Conservation (phyloP, 2,329 filamentous ascomycete genomes). For the Hymenoscyphus repandus region DNA sequence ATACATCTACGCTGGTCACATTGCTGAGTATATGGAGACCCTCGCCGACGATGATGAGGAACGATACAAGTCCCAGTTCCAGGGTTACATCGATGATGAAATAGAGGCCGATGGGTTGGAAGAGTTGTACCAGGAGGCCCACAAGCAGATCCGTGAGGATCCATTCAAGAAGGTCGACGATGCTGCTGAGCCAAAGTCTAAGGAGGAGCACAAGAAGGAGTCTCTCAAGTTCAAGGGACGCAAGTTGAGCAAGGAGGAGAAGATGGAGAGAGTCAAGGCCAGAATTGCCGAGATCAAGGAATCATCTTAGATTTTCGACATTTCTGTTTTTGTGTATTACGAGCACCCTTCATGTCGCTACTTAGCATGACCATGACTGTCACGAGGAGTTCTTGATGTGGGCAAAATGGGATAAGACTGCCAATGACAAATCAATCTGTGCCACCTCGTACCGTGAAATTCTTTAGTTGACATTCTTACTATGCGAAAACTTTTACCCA, state of each 20-base stretch:
- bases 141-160: constrained; percentile 95
- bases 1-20: constrained; percentile 98
- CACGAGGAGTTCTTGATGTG: constrained; percentile 5
- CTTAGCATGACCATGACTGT: constrained; percentile 7
- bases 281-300: constrained; percentile 79
- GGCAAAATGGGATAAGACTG: constrained; percentile 3
- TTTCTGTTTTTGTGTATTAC: constrained; percentile 13
- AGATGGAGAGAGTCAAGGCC: constrained; percentile 75
- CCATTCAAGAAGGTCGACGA: constrained; percentile 87
- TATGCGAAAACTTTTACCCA: neutral
- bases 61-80: constrained; percentile 98
- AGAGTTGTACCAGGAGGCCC: constrained; percentile 92
- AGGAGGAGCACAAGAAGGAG: constrained; percentile 95
- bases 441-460: too few species aligned
- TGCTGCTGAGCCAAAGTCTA: constrained; percentile 82
- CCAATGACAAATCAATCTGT: neutral
- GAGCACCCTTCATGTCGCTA: constrained; percentile 7
- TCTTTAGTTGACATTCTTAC: neutral
- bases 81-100: constrained; percentile 95
- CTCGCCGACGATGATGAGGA: constrained; percentile 99
- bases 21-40: constrained; percentile 99
- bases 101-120: constrained; percentile 94
- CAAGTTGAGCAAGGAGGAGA: constrained; percentile 83
- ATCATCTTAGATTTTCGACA: constrained; percentile 15
- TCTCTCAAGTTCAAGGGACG: constrained; percentile 77